Base-by-base conservation (phyloP, 2,329 filamentous ascomycete species). In the Pseudocercospora eumusae region DNA sequence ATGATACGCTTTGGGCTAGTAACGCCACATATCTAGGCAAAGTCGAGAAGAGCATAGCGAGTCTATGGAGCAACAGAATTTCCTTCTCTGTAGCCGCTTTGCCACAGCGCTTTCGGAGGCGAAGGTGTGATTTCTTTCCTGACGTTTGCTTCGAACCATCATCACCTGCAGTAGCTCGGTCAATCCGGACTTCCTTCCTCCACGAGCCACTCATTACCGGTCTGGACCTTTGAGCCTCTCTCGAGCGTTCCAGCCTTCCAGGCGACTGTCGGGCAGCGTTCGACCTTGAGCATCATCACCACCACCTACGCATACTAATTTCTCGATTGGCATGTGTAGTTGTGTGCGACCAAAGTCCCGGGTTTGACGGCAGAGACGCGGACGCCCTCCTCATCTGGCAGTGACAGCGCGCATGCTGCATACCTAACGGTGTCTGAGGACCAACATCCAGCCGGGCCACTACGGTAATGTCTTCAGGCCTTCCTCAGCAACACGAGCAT, bases 391-490 rank as follows among this genome's bases (percentile, higher is more conserved):
- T 60, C 50, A 21, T 53, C 33, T 18, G 21, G 20, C 13, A 58
- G 42, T 45, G 36, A 47, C 52, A 59, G 57, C 25, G 47, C 49
- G 40, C 28, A 42, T 25, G 45, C 40, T 52, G 36, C 47, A 53
- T 45, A 13, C n/a, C n/a, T n/a, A n/a, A n/a, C n/a, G n/a, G n/a
- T n/a, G n/a, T 55, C 56, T 33, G 23, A 63, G 27, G 56, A 54
- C 53, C 31, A 31, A 42, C 28, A 36, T 25, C 23, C 7, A 5
- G 28, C 21, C 18, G 60, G 60, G 57, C 58, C 57, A 63, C 59
- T 58, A 47, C 42, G 49, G 58, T 60, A 25, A 68, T 68, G 64
- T 45, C 62, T 64, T 63, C 64, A 54, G 33, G 61, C 49, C 20
- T 40, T 47, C 50, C 62, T 13, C 59, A 25, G 23, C 23, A n/a